Evolutionary conservation across 192 early-diverging fungal genomes (phyloP).

Genomic region (Linnemannia elongata): DNA sequence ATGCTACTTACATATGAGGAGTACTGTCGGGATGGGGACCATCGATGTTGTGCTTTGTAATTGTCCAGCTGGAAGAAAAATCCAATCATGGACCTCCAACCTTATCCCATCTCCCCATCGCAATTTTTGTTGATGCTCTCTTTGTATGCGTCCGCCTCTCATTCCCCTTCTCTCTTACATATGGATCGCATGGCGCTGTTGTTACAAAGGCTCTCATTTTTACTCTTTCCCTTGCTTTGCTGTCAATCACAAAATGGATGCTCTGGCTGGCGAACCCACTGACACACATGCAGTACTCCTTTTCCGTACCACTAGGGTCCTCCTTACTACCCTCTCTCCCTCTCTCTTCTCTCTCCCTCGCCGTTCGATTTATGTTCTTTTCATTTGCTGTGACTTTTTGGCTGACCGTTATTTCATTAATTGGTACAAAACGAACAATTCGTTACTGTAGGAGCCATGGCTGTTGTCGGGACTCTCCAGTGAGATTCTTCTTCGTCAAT

Average conservation of each 20-base stretch:
- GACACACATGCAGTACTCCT: neutral
- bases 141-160: too few relatives aligned
- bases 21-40: neutral
- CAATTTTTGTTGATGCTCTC: neutral
- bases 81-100: neutral
- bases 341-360: too few relatives aligned
- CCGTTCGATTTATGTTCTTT: neutral
- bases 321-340: neutral
- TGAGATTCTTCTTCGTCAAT: neutral
- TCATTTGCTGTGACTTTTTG: too few relatives aligned
- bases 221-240: neutral
- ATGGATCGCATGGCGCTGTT: neutral
- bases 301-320: neutral
- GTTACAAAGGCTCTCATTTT: neutral
- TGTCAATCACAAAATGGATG: neutral
- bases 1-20: neutral
- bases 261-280: too few relatives aligned
- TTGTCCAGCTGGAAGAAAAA: constrained; percentile 4
- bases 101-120: constrained; percentile 5
- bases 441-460: neutral
- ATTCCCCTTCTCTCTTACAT: neutral
- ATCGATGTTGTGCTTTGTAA: neutral
- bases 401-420: neutral
- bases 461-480: neutral
- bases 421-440: neutral